A percentile compares a stretch with the other conserved stretches of the same genome.
These are phyloP conservation scores for Rhizomucor pusillus DNA, from an alignment of 371 early-diverging fungal genomes.

Conservation along the genomic window DNA sequence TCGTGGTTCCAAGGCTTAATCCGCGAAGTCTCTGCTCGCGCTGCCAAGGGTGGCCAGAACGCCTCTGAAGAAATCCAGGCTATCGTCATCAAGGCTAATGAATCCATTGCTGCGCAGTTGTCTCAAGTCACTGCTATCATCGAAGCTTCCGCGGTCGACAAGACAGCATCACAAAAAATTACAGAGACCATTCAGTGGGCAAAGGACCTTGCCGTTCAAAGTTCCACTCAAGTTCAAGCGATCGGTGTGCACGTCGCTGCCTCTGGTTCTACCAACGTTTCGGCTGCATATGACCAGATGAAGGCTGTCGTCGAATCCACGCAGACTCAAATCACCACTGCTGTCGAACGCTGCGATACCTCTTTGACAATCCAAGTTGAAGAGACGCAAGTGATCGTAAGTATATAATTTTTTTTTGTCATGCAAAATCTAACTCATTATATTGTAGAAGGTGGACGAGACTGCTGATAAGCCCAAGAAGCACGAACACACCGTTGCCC, in stretches of 20 bases:
- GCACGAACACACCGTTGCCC: not conserved
- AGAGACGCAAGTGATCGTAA: not conserved
- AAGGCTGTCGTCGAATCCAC: conserved; percentile 5
- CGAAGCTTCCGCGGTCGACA: not conserved
- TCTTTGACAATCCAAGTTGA: conserved; percentile 2
- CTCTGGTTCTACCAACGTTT: not conserved
- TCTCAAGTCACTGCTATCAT: not conserved
- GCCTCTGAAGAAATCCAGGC: conserved; percentile 26
- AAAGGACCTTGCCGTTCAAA: conserved; percentile 4
- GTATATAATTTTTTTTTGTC: no score
- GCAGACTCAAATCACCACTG: conserved; percentile 1
- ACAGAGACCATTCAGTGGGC: conserved; percentile 6
- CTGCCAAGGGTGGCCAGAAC: conserved; percentile 31
- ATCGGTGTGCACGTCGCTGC: conserved; percentile 9
- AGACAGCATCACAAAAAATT: not conserved
- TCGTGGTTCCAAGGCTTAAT: conserved; percentile 28
- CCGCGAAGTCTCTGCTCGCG: conserved; percentile 25
- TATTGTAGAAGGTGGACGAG: conserved; percentile 3
- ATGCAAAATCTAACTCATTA: no score
- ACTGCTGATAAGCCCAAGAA: conserved; percentile 1
- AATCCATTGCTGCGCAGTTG: conserved; percentile 6
- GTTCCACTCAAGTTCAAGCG: conserved; percentile 13
- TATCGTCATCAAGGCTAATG: conserved; percentile 25
- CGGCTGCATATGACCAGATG: conserved; percentile 1
- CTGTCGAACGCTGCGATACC: not conserved